Base-by-base conservation (phyloP, 1,139 yeast genomes). In the Pichia sp. region DNA sequence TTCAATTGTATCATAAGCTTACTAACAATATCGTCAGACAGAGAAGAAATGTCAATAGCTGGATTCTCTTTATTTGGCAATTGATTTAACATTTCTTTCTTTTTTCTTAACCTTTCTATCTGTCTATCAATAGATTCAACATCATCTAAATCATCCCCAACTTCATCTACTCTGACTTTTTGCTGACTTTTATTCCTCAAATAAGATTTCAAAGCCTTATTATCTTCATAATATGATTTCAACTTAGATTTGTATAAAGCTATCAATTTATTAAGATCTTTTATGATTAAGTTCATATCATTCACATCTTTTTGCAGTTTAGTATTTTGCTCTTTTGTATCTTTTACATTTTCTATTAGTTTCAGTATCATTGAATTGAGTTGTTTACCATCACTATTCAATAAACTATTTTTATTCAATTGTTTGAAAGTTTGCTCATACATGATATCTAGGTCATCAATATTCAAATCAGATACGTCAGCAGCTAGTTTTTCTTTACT, bases 361-460 rank as follows among this genome's bases (percentile, higher is more conserved):
- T 48, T 42, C 26, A 43, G 43, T 22, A 55, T 47, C 45, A 54
- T 34, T 7, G 11, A 11, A 35, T 43, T 45, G 6, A 47, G 20
- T 21, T 41, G 34, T 34, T 42, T 38, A 17, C 44, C 46, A 11
- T 44, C 45, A 8, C 32, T 38, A 28, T 41, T 43, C 14, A 34
- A 36, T 5, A 42, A 24, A 38, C 45, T 46, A 19, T 33, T 40
- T 11, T 42, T 47, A 24, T 48, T 49, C n/a, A 56, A 42, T 11
- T 50, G 44, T 40, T 52, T 53, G 40, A 49, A 52, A 7, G 59
- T 52, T 33, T 50, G 52, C 17, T 50, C 49, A 20, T 48, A 43
- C 19, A 54, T 39, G 12, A 50, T 45, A 20, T 47, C 48, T 12
- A 52, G 42, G 21, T 44, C 47, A 38, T 51, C 51, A 15, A 46